Base-by-base conservation (phyloP, 2,329 filamentous ascomycete species). In the Talaromyces sp. region DNA sequence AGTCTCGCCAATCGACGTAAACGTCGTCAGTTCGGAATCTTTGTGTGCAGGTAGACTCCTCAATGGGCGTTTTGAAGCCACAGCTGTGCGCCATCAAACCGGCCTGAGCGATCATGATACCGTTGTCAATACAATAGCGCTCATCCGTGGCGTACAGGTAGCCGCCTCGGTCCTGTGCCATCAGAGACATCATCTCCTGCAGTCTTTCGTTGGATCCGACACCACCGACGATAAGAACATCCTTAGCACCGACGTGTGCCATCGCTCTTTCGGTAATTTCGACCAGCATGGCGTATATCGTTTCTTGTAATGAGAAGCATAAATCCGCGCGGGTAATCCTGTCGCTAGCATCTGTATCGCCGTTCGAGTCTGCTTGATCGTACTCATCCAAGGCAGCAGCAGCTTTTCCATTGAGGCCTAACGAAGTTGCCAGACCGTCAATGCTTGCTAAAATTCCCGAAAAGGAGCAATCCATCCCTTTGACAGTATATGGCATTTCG, bases 61-160 rank as follows among this genome's bases (percentile, higher is more conserved):
- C 88, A 56, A 98, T 76, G 8, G 85, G 80, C 1, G 93, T 97
- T 66, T 80, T 84, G 74, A 92, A 93, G 1, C 94, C 94, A 16
- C 88, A 93, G 76, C 89, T 84, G 75, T 90, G 95, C 1, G 93
- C 93, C 72, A 97, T 76, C 71, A 99, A 79, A 2, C 95, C 95
- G 1, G 95, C 95, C 77, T 99, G 94, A 1, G 95, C 95, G 81
- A 99, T 99, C 95, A 99, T 99, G 75, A 99, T 98, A 58, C 95
- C 95, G 73, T 99, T 99, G 79, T 99, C 95, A 71, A 99, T 99
- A 76, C 95, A 99, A 77, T 97, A 99, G 54, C 95, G 85, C 82
- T 99, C 95, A 76, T 99, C 95, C 0, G 94, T 98, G 27, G 95
- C 93, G 79, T 91, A 97, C 3, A 98, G 92, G 72, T 88, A 93